Conservation (phyloP, 495 filamentous ascomycete species). For the Penicillium maclennaniae region DNA sequence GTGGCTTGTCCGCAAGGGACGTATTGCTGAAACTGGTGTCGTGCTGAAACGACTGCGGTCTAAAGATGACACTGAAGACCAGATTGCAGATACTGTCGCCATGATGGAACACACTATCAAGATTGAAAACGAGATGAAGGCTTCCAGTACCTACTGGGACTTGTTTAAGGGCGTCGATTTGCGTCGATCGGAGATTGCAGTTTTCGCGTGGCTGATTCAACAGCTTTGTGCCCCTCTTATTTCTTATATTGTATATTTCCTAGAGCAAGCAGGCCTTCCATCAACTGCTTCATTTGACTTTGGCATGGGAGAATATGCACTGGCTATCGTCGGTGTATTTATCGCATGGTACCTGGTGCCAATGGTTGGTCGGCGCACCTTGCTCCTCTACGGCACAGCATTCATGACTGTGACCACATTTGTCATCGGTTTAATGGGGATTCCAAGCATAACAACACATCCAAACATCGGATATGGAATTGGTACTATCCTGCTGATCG, state of each 20-base stretch:
- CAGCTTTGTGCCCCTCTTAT: constrained; percentile 65
- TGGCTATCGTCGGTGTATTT: constrained; percentile 61
- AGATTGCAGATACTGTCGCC: constrained; percentile 61
- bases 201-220: constrained; percentile 67
- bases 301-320: constrained; percentile 59
- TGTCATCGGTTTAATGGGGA: constrained; percentile 58
- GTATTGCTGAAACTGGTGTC: constrained; percentile 53
- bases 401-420: constrained; percentile 55
- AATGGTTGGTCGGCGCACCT: constrained; percentile 59
- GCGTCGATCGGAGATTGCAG: constrained; percentile 64
- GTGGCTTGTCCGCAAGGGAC: constrained; percentile 67
- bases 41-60: constrained; percentile 56
- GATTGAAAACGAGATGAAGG: constrained; percentile 57
- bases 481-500: constrained; percentile 56
- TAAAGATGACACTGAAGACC: constrained; percentile 48
- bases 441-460: constrained; percentile 45
- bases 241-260: constrained; percentile 67
- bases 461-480: constrained; percentile 24
- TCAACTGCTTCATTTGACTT: constrained; percentile 55
- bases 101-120: constrained; percentile 75
- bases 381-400: constrained; percentile 59
- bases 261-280: constrained; percentile 58
- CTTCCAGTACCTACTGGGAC: constrained; percentile 56
- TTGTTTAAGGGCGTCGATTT: constrained; percentile 66
- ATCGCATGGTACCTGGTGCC: constrained; percentile 63